Conservation (phyloP, 805 yeast species). For the Wickerhamomyces bisporus region DNA sequence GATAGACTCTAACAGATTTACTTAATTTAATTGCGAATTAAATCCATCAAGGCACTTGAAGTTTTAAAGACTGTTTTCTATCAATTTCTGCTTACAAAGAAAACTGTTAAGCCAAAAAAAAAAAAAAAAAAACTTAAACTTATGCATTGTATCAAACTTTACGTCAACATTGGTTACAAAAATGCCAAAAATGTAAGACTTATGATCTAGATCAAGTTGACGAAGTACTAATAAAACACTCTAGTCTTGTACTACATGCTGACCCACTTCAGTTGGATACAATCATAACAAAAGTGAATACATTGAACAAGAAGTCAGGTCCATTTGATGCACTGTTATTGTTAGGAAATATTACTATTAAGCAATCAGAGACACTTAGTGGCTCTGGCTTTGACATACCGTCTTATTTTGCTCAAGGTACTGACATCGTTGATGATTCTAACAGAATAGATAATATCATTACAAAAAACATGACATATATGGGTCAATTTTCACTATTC, state of each 20-base stretch:
- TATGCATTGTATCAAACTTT: no score
- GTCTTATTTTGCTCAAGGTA: constrained; percentile 20
- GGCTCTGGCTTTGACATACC: constrained; percentile 9
- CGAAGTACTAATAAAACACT: background rate
- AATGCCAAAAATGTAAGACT: constrained; percentile 17
- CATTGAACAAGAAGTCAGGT: constrained; percentile 52
- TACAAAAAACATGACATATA: constrained; percentile 6
- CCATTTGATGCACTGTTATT: constrained; percentile 56
- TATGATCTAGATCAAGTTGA: no score
- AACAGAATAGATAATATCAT: constrained; percentile 1
- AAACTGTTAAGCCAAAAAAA: no score
- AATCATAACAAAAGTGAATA: constrained; percentile 41
- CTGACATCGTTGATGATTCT: constrained; percentile 8
- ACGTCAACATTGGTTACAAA: no score
- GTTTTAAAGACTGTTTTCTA: no score
- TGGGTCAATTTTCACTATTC: constrained; percentile 30
- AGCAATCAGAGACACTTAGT: background rate
- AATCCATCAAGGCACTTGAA: no score
- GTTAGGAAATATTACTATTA: constrained; percentile 39
- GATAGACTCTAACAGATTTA: no score
- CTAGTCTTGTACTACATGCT: constrained; percentile 19
- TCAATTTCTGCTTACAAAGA: no score
- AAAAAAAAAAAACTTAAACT: no score
- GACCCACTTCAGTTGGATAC: constrained; percentile 17
- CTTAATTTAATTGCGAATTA: no score